These are phyloP conservation scores for Lactarius deliciosus DNA, from an alignment of 768 basidiomycete species.

Conservation along the genomic window DNA sequence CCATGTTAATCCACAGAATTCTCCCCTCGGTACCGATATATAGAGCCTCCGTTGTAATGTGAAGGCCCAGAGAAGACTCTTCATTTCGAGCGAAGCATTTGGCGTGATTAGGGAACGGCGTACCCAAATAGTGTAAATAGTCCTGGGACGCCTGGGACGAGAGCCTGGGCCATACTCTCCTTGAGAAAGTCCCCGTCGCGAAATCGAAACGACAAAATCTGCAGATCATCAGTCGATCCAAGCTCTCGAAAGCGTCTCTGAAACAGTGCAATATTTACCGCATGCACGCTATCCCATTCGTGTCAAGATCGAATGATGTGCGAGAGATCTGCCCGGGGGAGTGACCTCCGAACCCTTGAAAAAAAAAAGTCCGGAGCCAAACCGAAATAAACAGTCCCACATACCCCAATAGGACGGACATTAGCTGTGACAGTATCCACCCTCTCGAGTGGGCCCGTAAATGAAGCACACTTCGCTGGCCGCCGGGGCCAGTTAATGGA, in stretches of 20 bases:
- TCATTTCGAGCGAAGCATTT: constrained; percentile 1
- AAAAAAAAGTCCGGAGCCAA: background rate
- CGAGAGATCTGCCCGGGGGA: background rate
- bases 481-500: background rate
- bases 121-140: constrained; percentile 1
- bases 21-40: background rate
- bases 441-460: background rate
- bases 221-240: constrained; percentile 3
- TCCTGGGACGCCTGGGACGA: background rate
- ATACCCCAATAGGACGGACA: background rate
- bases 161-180: background rate
- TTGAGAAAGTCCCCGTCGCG: constrained; percentile 1
- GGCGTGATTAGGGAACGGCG: constrained; percentile 4
- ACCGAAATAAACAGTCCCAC: background rate
- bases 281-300: background rate
- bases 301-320: background rate
- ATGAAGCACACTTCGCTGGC: background rate
- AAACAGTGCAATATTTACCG: background rate
- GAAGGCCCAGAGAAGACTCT: background rate
- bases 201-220: background rate
- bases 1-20: background rate
- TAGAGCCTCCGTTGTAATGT: background rate
- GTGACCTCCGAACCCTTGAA: background rate
- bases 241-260: background rate
- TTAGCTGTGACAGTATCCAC: background rate